Base-by-base conservation (phyloP, 2,329 filamentous ascomycete species). In the Trichoderma citrinoviride region DNA sequence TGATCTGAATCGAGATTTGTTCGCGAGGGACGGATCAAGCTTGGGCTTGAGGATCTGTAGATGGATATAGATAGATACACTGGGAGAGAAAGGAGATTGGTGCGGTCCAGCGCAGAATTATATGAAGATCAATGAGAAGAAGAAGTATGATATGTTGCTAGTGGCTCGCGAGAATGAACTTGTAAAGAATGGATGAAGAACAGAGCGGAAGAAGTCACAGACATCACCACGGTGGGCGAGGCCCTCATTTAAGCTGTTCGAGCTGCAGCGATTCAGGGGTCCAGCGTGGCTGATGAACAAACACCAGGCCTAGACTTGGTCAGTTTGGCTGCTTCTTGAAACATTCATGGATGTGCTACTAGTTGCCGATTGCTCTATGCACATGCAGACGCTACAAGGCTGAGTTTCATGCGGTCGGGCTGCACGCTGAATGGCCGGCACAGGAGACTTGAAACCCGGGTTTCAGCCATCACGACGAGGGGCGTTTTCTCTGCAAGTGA, bases 391-490 rank as follows among this genome's bases (percentile, higher is more conserved):
- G 33, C 33, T 37, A 37, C 33, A 7, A 19, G 40, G 33, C 37
- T 37, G 53, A 23, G 37, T 55, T 55, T n/a, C 53, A 55, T 55
- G 37, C 37, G 43, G 2, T 1, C 15, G 15, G 21, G 8, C 33
- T 21, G 6, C 21, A 40, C 33, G 58, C 23, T 23, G 44, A 58
- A 3, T 46, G 33, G 14, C 57, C n/a, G n/a, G 49, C 25, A 53
- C 37, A 54, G 33, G 58, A 62, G 58, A 62, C 58, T 44, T 15
- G 33, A 2, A 50, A 23, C 44, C 5, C 17, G 8, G 6, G 58
- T 62, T 62, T 62, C 49, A 62, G 47, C 58, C 23, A 19, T 37
- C 33, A 37, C 47, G 49, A 10, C 25, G 53, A 54, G 58, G 40
- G 58, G 49, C 3, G 19, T 23, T 2, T 14, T 14, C 12, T 14